Evolutionary conservation across 176 grass and related monocot genomes (phyloP).

Genomic region (Bolboschoenus planiculmis): DNA sequence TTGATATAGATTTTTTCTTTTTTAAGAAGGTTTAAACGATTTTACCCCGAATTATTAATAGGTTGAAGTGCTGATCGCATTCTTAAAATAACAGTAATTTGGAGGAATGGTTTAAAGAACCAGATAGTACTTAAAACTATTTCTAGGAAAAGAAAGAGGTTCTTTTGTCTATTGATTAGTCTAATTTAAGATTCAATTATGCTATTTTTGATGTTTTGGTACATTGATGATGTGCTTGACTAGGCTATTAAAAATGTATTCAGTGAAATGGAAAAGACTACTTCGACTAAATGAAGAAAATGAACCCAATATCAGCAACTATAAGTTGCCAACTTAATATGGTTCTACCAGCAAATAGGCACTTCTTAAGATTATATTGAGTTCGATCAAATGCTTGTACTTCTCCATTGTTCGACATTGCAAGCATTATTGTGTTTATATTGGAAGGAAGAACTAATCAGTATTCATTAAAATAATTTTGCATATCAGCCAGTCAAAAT

Average conservation of each 20-base stretch:
- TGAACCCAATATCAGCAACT: neutral
- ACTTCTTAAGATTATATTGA: neutral
- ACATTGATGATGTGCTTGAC: neutral
- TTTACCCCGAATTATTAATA: neutral
- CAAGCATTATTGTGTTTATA: neutral
- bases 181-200: neutral
- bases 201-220: neutral
- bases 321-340: neutral
- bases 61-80: neutral
- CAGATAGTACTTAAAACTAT: neutral
- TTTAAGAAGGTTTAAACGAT: neutral
- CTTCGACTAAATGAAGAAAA: neutral
- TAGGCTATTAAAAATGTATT: neutral
- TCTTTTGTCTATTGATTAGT: neutral
- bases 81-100: neutral
- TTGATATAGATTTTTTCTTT: neutral
- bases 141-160: neutral
- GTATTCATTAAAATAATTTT: neutral
- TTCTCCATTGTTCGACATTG: neutral
- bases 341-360: neutral
- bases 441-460: neutral
- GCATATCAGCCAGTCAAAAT: neutral
- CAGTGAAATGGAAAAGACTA: neutral
- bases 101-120: neutral
- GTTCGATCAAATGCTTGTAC: neutral